Evolutionary conservation across 805 yeast genomes (phyloP), one percentile per base, ranked within the genome.

Genomic region (Suhomyces canberraensis): DNA sequence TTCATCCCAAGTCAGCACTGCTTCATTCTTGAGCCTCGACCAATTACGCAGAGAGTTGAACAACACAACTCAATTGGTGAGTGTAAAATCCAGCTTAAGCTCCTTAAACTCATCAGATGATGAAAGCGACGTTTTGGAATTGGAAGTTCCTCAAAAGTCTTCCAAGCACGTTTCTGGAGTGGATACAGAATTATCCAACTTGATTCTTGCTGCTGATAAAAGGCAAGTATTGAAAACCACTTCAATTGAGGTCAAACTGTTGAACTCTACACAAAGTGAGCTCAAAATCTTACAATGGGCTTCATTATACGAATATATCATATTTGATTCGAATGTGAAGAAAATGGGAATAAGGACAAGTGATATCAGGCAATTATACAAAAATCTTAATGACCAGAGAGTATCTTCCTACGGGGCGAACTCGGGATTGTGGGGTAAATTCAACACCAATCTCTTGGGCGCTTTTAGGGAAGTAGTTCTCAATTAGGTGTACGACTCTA

Each of bases 231-330:
- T 40, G 11, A 11, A 17, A 9, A 29, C 33, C 11, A 22, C 43
- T 3, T 17, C 16, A 13, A 18, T 28, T 15, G 36, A 40, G 20
- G 29, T 32, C 5, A 22, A 21, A 13, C 15, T 22, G 14, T 18
- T 38, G 26, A 8, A 31, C 2, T 19, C 33, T 39, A 3, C 54
- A 63, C 1, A 53, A 53, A 48, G 51, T 24, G 78, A 73, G 41
- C 31, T 60, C 3, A 54, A 56, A n/a, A 45, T 71, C 4, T 44
- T 69, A 7, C 52, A 58, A 41, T 47, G 60, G 39, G 51, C 66
- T 3, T 55, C 69, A 0, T 29, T 60, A 21, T 69, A 58, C 45
- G 73, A 69, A 29, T 61, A 49, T 28, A 29, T 70, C n/a, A 32
- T 48, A 0, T 35, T 50, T 8, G 33, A 36, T 8, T 36, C 33